Evolutionary conservation across 768 basidiomycete genomes (phyloP), one percentile per base, ranked within the genome.

Genomic region (Lyophyllum decastes): DNA sequence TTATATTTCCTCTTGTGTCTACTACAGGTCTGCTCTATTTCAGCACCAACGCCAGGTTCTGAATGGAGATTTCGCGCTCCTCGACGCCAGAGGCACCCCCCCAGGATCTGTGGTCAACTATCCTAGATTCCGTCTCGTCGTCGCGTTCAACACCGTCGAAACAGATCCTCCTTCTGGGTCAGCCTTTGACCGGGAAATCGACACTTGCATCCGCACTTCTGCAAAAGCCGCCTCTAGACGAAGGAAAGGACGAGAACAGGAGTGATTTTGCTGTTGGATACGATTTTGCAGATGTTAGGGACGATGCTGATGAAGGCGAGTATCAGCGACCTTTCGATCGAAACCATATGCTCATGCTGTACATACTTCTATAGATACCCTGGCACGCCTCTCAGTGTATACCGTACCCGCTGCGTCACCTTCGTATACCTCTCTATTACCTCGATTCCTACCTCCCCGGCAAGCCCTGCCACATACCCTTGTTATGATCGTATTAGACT

Each of bases 221-320:
- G 26, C 85, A 90, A 67, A 91, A 88, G 70, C 76, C 83, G 11
- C 67, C 70, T n/a, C 62, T 76, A 50, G 84, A 86, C 55, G 84
- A 83, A 55, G 75, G 72, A 47, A 82, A 82, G 62, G 84, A 85
- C 61, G 83, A 85, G 58, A 78, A 82, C 46, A 79, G 80, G 54
- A 76, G 77, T 8, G 92, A 95, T 64, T 89, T 95, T 72, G 92
- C 94, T 0, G 70, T 98, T 62, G 94, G 95, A 38, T 98, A 95
- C 68, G 91, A 95, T 64, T 96, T 93, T 82, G 82, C 92, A 3
- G 92, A 97, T 67, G 84, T 97, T 25, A 79, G 87, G 51, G 94
- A 98, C 65, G 95, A 97, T 25, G 94, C 86, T 4, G 95, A 97
- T 67, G 95, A 97, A 85, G 95, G 95, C 89, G 58, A 59, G 85